Evolutionary conservation across 192 early-diverging fungal genomes (phyloP).

Genomic region (Coemansia sp.): DNA sequence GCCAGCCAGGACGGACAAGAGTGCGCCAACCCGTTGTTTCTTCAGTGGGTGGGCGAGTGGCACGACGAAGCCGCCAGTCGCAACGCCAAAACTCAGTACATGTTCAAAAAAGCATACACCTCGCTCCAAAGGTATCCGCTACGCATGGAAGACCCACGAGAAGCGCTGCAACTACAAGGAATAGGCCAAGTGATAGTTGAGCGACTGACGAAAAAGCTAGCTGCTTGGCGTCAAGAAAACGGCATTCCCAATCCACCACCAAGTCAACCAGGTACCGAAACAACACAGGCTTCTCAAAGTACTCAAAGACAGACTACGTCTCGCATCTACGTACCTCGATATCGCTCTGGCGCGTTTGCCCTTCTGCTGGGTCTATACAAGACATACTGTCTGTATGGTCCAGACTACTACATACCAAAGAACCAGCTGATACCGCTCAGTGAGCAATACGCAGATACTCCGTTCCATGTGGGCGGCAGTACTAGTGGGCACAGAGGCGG

Average conservation of each 20-base stretch:
- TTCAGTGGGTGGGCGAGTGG: slow-evolving; percentile 74
- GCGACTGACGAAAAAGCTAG: slow-evolving; percentile 60
- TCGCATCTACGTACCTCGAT: slow-evolving; percentile 70
- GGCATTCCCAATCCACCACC: slow-evolving; percentile 18
- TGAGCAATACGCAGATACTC: slow-evolving; percentile 68
- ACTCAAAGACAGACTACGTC: slow-evolving; percentile 12
- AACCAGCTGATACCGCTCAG: slow-evolving; percentile 66
- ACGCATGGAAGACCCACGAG: slow-evolving; percentile 60
- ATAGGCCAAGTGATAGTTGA: slow-evolving; percentile 62
- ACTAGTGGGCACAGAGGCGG: slow-evolving; percentile 49
- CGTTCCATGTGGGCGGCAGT: slow-evolving; percentile 58
- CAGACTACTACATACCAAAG: slow-evolving; percentile 63
- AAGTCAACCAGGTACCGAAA: neutral
- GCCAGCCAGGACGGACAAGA: slow-evolving; percentile 15
- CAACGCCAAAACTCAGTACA: slow-evolving; percentile 59
- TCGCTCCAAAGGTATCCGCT: slow-evolving; percentile 67
- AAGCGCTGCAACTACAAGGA: slow-evolving; percentile 64
- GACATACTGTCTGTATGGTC: slow-evolving; percentile 41
- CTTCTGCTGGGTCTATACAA: slow-evolving; percentile 71
- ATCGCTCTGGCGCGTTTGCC: slow-evolving; percentile 79
- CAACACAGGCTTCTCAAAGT: neutral
- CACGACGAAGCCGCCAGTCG: slow-evolving; percentile 57
- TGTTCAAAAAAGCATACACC: slow-evolving; percentile 63
- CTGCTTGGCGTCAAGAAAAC: slow-evolving; percentile 60
- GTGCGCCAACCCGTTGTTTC: slow-evolving; percentile 71